Evolutionary conservation across 78 protist species (phyloP).

Genomic region (Dictyostelium citrinum): DNA sequence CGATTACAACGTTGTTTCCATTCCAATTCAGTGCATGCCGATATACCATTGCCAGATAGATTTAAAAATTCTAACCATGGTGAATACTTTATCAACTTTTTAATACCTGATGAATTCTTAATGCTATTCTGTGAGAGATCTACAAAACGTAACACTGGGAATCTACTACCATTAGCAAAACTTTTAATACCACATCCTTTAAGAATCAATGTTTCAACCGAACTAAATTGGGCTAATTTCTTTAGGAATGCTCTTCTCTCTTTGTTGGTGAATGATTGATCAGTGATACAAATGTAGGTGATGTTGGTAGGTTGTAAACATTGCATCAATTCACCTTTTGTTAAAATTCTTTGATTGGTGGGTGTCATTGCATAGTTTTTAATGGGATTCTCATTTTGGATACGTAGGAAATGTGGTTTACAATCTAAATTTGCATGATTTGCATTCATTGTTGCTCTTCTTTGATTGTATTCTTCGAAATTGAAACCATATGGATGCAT

Average conservation of each 20-base stretch:
- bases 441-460: background rate
- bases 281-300: constrained; percentile 25
- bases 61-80: constrained; percentile 30
- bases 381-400: constrained; percentile 7
- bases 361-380: background rate
- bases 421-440: background rate
- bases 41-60: constrained; percentile 24
- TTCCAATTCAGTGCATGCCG: background rate
- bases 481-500: constrained; percentile 45
- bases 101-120: background rate
- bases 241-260: constrained; percentile 29
- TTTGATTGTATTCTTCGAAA: background rate
- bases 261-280: background rate
- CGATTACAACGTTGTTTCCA: background rate
- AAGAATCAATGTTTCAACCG: constrained; percentile 35
- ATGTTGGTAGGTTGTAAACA: background rate
- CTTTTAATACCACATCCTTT: constrained; percentile 20
- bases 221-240: background rate
- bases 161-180: background rate
- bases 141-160: constrained; percentile 40
- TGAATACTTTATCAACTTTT: constrained; percentile 28
- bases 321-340: background rate
- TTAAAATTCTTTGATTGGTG: background rate
- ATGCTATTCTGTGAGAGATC: constrained; percentile 54
- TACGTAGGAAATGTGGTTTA: constrained; percentile 35